phyloP scores from a whole-genome alignment of 805 yeast species.

The Yarrowia sp. region DNA sequence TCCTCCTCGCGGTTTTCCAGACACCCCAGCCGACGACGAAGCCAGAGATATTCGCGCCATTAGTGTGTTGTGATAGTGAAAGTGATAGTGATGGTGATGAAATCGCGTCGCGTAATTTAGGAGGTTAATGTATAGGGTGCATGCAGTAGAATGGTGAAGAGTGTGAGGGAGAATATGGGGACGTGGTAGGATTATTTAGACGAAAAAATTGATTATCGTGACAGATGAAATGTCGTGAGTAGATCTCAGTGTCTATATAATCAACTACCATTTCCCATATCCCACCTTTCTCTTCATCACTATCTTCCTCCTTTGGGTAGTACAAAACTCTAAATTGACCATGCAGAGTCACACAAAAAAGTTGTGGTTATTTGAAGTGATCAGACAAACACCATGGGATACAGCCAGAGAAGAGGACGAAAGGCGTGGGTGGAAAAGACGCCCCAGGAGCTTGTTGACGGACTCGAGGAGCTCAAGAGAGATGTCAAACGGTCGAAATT shows the following conservation, averaged over 20 bases:
- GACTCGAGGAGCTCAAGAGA: constrained; percentile 32
- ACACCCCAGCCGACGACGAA: constrained; percentile 16
- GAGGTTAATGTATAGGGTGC: not conserved
- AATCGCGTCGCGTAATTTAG: constrained; percentile 31
- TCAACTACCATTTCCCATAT: not conserved
- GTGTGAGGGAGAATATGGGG: not conserved
- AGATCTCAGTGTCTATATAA: not conserved
- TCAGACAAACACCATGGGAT: constrained; percentile 30
- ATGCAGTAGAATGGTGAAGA: not conserved
- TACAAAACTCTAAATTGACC: constrained; percentile 2
- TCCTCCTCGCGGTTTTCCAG: constrained; percentile 7
- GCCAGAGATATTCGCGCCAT: constrained; percentile 30
- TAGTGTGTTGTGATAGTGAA: not conserved
- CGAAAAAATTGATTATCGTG: too few species aligned
- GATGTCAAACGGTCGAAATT: constrained; percentile 40
- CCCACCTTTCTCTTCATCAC: not conserved
- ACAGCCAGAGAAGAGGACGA: constrained; percentile 33
- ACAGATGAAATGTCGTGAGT: not conserved
- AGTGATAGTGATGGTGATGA: not conserved
- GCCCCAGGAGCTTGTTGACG: constrained; percentile 40
- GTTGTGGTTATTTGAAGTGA: not conserved
- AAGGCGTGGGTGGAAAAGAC: constrained; percentile 42
- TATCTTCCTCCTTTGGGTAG: not conserved
- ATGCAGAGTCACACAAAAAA: constrained; percentile 17
- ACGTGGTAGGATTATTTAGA: not conserved